Base-by-base conservation (phyloP, 2,329 filamentous ascomycete genomes). In the Phaeoacremonium minimum region DNA sequence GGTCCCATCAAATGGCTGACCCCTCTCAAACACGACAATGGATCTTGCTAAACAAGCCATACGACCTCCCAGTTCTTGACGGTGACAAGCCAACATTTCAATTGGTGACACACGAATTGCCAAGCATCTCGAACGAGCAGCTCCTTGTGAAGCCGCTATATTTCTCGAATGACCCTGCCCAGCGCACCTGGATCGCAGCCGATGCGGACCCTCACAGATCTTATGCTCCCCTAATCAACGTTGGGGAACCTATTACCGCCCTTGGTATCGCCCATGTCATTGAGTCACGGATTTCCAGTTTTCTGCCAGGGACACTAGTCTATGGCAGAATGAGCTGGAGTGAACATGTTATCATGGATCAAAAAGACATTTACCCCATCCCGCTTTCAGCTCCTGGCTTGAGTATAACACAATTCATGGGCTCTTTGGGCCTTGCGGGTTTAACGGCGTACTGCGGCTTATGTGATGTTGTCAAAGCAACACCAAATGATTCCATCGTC, bases 391-490 rank as follows among this genome's bases (percentile, higher is more conserved):
- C 72, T 4, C 45, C 57, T 18, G 56, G 66, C 13, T 49, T 57
- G 18, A 55, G 63, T 40, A 51, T 66, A 15, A 80, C 79, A 12
- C 81, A 87, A 53, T 69, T 77, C 11, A 64, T 84, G 36, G 77
- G 78, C 5, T 71, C 75, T 16, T 63, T 77, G 22, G 85, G 85
- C 11, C 63, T 79, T 57, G 87, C 84, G 0, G 83, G 83, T 3
- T 49, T 89, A 43, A 90, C 86, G 0, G 85, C 85, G 3, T 90
- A 87, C 62, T 85, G 86, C 45, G 85, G 86, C 15, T 76, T 90
- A 54, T 58, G 76, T 18, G 73, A 84, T 37, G 75, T 90, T 31
- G 85, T 77, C 4, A 64, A 83, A 37, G 76, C 83, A 28, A 78
- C 82, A 56, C 58, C 73, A 3, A 84, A 84, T 5, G 83, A 90